Conservation (phyloP, 2,329 filamentous ascomycete species). For the Dothidotthia symphoricarpi region DNA sequence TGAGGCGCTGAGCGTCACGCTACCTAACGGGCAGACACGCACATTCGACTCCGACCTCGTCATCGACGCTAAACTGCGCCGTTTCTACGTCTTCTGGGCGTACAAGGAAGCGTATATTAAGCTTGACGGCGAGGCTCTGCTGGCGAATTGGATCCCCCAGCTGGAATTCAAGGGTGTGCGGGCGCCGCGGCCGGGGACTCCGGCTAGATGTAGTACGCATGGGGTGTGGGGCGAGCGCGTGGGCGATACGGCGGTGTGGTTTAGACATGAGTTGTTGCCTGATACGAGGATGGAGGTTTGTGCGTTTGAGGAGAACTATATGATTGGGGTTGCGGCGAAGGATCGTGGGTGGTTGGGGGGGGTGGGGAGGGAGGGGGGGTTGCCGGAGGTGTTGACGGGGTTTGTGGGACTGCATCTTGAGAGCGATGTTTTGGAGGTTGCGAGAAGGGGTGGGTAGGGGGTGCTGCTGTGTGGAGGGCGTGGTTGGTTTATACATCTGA, state of each 20-base stretch:
- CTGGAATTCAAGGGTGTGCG: constrained; percentile 67
- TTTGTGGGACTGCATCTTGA: constrained; percentile 50
- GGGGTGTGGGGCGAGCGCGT: constrained; percentile 50
- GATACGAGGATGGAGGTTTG: constrained; percentile 59
- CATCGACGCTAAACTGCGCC: constrained; percentile 62
- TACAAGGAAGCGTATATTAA: constrained; percentile 80
- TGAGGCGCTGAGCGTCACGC: constrained; percentile 40
- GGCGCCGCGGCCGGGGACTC: constrained; percentile 45
- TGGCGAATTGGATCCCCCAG: constrained; percentile 69
- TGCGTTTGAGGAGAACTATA: constrained; percentile 58
- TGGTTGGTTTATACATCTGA: too few species aligned
- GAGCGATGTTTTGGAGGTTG: constrained; percentile 39
- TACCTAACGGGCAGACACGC: constrained; percentile 37
- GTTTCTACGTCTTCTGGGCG: constrained; percentile 77
- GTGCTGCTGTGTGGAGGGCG: too few species aligned
- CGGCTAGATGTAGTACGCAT: constrained; percentile 45
- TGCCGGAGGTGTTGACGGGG: constrained; percentile 42
- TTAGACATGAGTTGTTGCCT: constrained; percentile 41
- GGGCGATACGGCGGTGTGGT: constrained; percentile 51
- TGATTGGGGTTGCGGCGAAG: constrained; percentile 56
- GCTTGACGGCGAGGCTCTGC: constrained; percentile 74
- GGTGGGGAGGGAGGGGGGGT: constrained; percentile 43
- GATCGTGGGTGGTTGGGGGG: constrained; percentile 33
- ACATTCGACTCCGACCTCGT: constrained; percentile 47
- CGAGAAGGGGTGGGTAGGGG: constrained; percentile 5